These are phyloP conservation scores for Coccomyxa sp. DNA, from an alignment of 139 green algal genomes.

Conservation along the genomic window DNA sequence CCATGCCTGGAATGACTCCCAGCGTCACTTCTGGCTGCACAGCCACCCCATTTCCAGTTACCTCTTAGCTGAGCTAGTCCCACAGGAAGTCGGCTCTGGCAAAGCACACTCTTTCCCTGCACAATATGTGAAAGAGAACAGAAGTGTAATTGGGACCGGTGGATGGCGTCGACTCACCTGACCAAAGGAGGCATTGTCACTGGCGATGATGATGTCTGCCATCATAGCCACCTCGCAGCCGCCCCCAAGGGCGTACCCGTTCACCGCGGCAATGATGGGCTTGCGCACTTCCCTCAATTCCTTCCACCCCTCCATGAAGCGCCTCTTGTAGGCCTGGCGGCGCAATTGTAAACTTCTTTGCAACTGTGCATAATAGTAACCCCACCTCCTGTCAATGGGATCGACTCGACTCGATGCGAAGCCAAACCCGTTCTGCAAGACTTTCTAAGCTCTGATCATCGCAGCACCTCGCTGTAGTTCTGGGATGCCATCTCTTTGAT, in stretches of 20 bases:
- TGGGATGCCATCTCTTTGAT: constrained; percentile 64
- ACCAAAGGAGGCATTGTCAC: constrained; percentile 55
- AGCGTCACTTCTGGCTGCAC: constrained; percentile 61
- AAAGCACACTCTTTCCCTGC: not conserved
- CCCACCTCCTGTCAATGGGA: not conserved
- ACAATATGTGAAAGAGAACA: not conserved
- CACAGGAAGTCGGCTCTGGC: not conserved
- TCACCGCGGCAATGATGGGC: constrained; percentile 57
- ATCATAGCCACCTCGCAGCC: constrained; percentile 73
- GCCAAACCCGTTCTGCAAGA: too few relatives aligned
- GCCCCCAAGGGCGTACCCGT: constrained; percentile 63
- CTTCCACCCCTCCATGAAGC: constrained; percentile 44
- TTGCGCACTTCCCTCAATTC: constrained; percentile 37
- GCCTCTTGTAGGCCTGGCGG: constrained; percentile 30
- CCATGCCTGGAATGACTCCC: constrained; percentile 71
- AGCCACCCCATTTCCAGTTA: not conserved
- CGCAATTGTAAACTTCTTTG: not conserved
- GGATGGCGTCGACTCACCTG: constrained; percentile 15
- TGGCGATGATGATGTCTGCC: constrained; percentile 72
- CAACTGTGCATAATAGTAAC: not conserved
- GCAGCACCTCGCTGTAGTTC: constrained; percentile 26
- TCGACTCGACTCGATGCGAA: too few relatives aligned
- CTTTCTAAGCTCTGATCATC: not conserved
- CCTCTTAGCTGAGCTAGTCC: not conserved
- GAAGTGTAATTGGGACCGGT: not conserved